A percentile compares a stretch with the other conserved stretches of the same genome.
Conservation (phyloP, 768 basidiomycete species). For the Lentinula boryana region DNA sequence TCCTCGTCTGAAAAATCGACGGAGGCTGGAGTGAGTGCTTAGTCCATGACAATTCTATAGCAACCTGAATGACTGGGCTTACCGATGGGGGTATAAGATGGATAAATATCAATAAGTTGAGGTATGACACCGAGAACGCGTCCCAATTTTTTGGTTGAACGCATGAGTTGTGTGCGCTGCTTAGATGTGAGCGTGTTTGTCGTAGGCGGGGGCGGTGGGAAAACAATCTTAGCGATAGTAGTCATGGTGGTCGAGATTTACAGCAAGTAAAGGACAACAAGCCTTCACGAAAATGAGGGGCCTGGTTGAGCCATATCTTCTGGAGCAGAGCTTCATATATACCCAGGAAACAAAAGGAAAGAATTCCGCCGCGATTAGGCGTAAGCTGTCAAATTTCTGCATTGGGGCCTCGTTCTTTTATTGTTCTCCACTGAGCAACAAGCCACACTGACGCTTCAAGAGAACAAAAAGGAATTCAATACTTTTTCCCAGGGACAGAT, state of each 20-base stretch:
- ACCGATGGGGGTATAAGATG: slow-evolving; percentile 15
- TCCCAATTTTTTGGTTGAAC: slow-evolving; percentile 54
- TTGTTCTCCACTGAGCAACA: not conserved
- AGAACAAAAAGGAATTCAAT: not conserved
- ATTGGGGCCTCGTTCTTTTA: not conserved
- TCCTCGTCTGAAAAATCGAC: not conserved
- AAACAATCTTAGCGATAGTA: slow-evolving; percentile 27
- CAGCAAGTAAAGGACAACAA: not conserved
- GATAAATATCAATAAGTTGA: slow-evolving; percentile 39
- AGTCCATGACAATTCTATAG: not conserved
- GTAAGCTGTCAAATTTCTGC: not conserved
- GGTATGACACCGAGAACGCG: slow-evolving; percentile 55
- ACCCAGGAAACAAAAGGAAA: not conserved
- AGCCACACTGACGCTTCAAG: not conserved
- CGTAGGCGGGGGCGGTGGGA: slow-evolving; percentile 51
- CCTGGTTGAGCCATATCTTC: not conserved
- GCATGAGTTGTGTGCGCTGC: slow-evolving; percentile 51
- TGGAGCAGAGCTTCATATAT: not conserved
- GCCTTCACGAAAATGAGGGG: not conserved
- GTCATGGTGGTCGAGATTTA: slow-evolving; percentile 10
- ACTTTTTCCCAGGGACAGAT: not conserved
- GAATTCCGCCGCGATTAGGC: not conserved
- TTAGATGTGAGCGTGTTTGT: slow-evolving; percentile 44
- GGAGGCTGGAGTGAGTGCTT: not conserved
- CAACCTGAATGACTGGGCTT: not conserved